Percentiles rank a stretch among this genome's conserved stretches.
These are phyloP conservation scores for Tuber calosporum DNA, from an alignment of 495 filamentous ascomycete species.

Conservation along the genomic window DNA sequence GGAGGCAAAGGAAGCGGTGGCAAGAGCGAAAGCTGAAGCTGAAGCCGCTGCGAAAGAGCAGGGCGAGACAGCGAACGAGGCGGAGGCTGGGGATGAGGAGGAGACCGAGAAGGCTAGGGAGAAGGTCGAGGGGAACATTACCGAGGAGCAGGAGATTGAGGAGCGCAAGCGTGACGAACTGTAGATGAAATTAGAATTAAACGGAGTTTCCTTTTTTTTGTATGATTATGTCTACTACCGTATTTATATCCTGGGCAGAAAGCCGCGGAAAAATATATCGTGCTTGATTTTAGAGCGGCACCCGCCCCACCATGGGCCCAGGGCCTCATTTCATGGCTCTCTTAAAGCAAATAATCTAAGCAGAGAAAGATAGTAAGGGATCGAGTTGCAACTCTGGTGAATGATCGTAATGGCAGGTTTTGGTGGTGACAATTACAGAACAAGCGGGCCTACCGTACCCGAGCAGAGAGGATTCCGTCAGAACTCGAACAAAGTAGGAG, in stretches of 20 bases:
- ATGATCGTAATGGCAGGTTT: neutral
- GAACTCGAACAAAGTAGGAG: neutral
- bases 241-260: neutral
- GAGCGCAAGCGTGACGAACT: slow-evolving; percentile 49
- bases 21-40: slow-evolving; percentile 19
- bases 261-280: neutral
- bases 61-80: slow-evolving; percentile 25
- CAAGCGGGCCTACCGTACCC: neutral
- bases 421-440: neutral
- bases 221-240: neutral
- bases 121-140: slow-evolving; percentile 43
- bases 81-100: slow-evolving; percentile 34
- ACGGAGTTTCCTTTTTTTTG: neutral
- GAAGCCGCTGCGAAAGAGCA: slow-evolving; percentile 7
- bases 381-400: neutral
- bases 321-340: neutral
- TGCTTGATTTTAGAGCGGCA: neutral
- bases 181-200: slow-evolving; percentile 38
- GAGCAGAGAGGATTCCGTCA: neutral
- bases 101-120: slow-evolving; percentile 49
- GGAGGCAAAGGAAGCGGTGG: slow-evolving; percentile 44
- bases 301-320: neutral
- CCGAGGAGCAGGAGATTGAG: slow-evolving; percentile 42
- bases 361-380: neutral
- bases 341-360: neutral